Evolutionary conservation across 768 basidiomycete species (phyloP).

Genomic region (Brasilioporus rufonigricans): DNA sequence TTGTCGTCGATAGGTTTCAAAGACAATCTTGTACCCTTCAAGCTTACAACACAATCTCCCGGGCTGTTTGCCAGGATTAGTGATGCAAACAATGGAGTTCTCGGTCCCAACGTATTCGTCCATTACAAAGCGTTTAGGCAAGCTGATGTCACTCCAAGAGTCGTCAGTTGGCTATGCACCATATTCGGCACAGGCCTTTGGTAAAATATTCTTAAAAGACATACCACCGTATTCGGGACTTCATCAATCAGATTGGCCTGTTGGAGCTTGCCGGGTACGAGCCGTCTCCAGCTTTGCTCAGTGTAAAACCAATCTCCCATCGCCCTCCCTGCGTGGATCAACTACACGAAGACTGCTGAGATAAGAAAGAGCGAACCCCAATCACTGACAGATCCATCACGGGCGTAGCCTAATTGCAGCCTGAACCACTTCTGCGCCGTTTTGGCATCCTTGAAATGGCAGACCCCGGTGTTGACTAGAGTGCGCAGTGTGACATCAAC

Average conservation of each 20-base stretch:
- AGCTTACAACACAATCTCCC: not conserved
- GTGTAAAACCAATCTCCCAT: constrained; percentile 3
- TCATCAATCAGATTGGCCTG: not conserved
- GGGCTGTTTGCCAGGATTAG: not conserved
- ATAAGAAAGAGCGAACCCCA: not conserved
- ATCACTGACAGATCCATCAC: not conserved
- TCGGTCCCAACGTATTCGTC: not conserved
- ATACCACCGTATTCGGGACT: not conserved
- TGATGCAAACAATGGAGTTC: not conserved
- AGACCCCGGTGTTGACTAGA: too few relatives aligned
- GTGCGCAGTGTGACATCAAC: too few relatives aligned
- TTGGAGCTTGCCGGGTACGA: constrained; percentile 1
- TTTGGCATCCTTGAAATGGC: too few relatives aligned
- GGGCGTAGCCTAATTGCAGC: not conserved
- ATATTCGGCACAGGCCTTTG: not conserved
- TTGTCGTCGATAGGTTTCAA: not conserved
- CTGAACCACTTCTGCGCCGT: constrained; percentile 5
- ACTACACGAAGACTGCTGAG: not conserved
- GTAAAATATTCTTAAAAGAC: not conserved
- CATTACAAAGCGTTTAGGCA: not conserved
- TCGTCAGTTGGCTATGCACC: not conserved
- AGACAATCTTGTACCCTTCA: not conserved
- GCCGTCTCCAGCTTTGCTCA: constrained; percentile 3
- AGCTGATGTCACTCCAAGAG: not conserved
- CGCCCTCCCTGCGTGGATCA: not conserved